These are phyloP conservation scores for Echinochloa phyllopogon DNA, from an alignment of 176 grass and related monocot species.

Conservation along the genomic window DNA sequence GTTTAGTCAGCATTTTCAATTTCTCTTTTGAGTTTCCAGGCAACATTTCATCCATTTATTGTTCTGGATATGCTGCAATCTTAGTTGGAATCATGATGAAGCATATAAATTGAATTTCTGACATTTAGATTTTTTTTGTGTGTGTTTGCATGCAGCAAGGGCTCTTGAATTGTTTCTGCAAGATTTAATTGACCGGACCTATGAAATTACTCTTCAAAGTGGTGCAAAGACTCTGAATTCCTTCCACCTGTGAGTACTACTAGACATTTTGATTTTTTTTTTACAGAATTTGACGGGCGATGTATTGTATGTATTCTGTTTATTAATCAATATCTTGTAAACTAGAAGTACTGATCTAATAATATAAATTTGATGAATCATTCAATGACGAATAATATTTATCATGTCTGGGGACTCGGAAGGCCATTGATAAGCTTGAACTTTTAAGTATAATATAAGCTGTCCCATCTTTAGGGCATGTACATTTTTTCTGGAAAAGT, in stretches of 20 bases:
- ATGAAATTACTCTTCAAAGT: slow-evolving; percentile 94
- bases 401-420: not conserved
- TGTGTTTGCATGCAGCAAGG: slow-evolving; percentile 65
- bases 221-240: slow-evolving; percentile 99
- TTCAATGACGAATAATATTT: not conserved
- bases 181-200: slow-evolving; percentile 95
- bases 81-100: slow-evolving; percentile 26
- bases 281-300: not conserved
- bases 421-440: not conserved
- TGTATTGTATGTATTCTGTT: slow-evolving; percentile 30
- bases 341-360: not conserved
- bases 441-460: not conserved
- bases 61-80: not conserved
- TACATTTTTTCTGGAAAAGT: not conserved
- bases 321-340: not conserved
- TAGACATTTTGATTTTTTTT: not conserved
- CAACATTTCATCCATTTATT: not conserved
- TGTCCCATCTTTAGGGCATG: not conserved
- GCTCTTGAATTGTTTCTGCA: slow-evolving; percentile 99
- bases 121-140: slow-evolving; percentile 30
- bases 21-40: not conserved
- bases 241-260: slow-evolving; percentile 79
- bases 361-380: not conserved
- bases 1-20: slow-evolving; percentile 18
- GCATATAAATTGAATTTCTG: slow-evolving; percentile 30